Conservation (phyloP, 2,329 filamentous ascomycete genomes). For the Neonectria faginata region DNA sequence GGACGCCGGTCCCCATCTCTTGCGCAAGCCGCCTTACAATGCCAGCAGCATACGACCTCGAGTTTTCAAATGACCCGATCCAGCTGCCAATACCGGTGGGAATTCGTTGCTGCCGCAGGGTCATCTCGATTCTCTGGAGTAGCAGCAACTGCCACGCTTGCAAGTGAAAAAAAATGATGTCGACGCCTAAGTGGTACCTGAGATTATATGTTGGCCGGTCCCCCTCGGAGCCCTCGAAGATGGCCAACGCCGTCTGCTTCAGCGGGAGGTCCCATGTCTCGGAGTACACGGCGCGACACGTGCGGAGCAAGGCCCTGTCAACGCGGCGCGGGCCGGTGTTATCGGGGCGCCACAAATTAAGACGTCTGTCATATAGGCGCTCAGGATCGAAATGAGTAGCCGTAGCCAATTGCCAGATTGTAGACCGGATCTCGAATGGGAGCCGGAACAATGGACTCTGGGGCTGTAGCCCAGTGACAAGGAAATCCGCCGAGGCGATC, state of each 20-base stretch:
- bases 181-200: neutral
- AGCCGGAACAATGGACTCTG: constrained; percentile 11
- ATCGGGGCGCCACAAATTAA: constrained; percentile 12
- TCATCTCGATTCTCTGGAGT: constrained; percentile 18
- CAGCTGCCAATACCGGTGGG: neutral
- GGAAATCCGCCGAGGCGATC: constrained; percentile 4
- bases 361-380: constrained; percentile 5
- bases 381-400: constrained; percentile 13
- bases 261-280: constrained; percentile 26
- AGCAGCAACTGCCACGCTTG: constrained; percentile 25
- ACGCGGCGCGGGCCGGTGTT: constrained; percentile 9
- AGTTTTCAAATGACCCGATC: constrained; percentile 6
- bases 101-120: neutral
- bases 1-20: neutral
- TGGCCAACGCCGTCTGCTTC: constrained; percentile 14
- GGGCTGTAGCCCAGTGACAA: neutral
- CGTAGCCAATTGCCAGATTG: constrained; percentile 10
- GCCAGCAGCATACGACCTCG: constrained; percentile 1
- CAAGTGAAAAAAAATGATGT: neutral
- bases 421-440: constrained; percentile 14
- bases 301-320: constrained; percentile 16
- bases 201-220: neutral
- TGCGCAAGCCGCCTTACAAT: neutral
- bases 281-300: constrained; percentile 20
- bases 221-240: constrained; percentile 4